Conservation (phyloP, 306 rosid genomes). For the Cicer chorassanicum region DNA sequence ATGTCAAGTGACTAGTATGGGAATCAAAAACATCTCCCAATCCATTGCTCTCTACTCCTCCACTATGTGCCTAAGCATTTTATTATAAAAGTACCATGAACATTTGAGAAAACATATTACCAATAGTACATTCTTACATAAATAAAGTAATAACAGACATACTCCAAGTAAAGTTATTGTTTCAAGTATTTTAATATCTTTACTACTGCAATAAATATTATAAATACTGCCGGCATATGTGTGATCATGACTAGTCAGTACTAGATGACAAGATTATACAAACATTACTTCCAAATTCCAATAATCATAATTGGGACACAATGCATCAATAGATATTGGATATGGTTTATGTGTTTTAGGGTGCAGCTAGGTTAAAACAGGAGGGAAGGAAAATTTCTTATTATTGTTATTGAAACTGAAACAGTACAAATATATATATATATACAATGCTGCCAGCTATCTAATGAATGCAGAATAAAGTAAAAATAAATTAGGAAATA, state of each 20-base stretch:
- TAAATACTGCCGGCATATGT: conserved; percentile 10
- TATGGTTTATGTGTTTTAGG: no score
- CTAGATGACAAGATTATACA: conserved; percentile 32
- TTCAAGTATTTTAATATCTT: not conserved
- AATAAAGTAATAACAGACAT: conserved; percentile 36
- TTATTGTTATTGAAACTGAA: no score
- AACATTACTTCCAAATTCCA: conserved; percentile 28
- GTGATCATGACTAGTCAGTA: not conserved
- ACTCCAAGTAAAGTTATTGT: conserved; percentile 4
- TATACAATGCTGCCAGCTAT: no score
- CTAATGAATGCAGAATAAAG: no score
- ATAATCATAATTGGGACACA: conserved; percentile 30
- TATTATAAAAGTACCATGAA: not conserved
- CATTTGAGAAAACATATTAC: conserved; percentile 35
- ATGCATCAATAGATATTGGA: conserved; percentile 24
- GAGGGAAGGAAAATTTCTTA: no score
- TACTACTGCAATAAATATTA: not conserved
- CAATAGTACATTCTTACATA: conserved; percentile 18
- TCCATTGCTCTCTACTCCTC: conserved; percentile 72
- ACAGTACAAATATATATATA: no score
- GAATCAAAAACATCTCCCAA: conserved; percentile 72
- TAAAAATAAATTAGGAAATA: no score
- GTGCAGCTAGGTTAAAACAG: no score
- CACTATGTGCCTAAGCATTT: conserved; percentile 74
- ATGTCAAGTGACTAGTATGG: conserved; percentile 64